A percentile compares a stretch with the other conserved stretches of the same genome.
Evolutionary conservation across 805 yeast genomes (phyloP).

Genomic region (Pichia nakasei): DNA sequence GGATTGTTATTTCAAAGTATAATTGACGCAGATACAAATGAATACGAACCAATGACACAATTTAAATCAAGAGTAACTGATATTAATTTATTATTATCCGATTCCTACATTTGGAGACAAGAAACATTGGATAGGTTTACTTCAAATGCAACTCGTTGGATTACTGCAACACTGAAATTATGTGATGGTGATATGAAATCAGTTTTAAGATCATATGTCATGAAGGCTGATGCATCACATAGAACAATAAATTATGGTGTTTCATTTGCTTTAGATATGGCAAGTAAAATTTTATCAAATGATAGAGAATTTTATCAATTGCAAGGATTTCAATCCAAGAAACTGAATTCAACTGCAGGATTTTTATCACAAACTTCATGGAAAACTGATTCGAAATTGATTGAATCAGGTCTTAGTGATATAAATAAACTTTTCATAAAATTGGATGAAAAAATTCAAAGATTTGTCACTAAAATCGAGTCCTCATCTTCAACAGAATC

Average conservation of each 20-base stretch:
- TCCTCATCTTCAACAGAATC: not conserved
- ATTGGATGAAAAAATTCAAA: constrained; percentile 8
- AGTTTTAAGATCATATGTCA: constrained; percentile 67
- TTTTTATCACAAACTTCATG: constrained; percentile 72
- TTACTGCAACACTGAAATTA: constrained; percentile 43
- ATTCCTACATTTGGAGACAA: constrained; percentile 67
- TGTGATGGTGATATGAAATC: constrained; percentile 71
- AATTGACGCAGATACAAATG: constrained; percentile 73
- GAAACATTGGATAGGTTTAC: constrained; percentile 54
- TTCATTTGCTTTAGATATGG: constrained; percentile 85
- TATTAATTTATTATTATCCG: constrained; percentile 54
- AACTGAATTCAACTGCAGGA: constrained; percentile 54
- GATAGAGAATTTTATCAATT: constrained; percentile 57
- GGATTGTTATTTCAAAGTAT: constrained; percentile 71
- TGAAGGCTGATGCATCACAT: constrained; percentile 25
- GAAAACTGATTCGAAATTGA: constrained; percentile 29
- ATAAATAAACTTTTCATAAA: constrained; percentile 21
- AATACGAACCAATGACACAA: constrained; percentile 73
- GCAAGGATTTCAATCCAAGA: constrained; percentile 23
- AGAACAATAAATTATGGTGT: constrained; percentile 61
- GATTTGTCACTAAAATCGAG: constrained; percentile 5
- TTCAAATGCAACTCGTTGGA: constrained; percentile 59
- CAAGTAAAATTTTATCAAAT: constrained; percentile 57
- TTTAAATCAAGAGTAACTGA: constrained; percentile 39
- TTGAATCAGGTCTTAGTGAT: constrained; percentile 26